phyloP scores from a whole-genome alignment of 345 rosid genomes.

The Theobroma cacao region DNA sequence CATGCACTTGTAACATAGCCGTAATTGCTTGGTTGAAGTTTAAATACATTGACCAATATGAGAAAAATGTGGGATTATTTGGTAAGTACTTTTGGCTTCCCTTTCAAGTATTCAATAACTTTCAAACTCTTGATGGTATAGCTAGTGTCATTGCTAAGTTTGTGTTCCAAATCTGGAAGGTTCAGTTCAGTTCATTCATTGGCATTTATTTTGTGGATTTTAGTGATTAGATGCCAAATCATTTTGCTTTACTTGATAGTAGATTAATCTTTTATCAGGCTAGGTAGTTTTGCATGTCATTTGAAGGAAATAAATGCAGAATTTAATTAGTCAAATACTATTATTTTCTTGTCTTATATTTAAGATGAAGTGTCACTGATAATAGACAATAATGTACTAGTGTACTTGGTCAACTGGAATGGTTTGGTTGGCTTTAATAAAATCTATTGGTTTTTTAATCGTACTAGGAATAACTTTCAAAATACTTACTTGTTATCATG shows the following conservation, averaged over 20 bases:
- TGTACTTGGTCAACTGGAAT: background rate
- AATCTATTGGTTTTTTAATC: background rate
- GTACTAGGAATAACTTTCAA: background rate
- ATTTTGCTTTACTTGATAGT: background rate
- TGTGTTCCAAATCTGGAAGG: background rate
- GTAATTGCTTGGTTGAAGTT: background rate
- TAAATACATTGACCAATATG: background rate
- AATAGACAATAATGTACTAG: background rate
- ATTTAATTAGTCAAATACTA: background rate
- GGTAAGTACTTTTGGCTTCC: background rate
- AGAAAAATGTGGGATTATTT: background rate
- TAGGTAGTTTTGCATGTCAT: background rate
- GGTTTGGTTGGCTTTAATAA: background rate
- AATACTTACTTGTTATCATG: background rate
- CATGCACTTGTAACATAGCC: background rate
- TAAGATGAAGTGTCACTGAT: background rate
- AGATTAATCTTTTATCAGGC: background rate
- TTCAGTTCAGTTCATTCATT: background rate
- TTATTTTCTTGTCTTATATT: background rate
- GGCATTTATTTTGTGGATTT: constrained; percentile 1
- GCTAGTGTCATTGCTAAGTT: background rate
- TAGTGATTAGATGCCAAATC: background rate
- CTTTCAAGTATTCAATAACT: background rate
- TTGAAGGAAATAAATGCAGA: background rate
- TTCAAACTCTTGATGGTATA: background rate